Evolutionary conservation across 148 eudicot genomes (phyloP).

Genomic region (Chenopodium formosanum): DNA sequence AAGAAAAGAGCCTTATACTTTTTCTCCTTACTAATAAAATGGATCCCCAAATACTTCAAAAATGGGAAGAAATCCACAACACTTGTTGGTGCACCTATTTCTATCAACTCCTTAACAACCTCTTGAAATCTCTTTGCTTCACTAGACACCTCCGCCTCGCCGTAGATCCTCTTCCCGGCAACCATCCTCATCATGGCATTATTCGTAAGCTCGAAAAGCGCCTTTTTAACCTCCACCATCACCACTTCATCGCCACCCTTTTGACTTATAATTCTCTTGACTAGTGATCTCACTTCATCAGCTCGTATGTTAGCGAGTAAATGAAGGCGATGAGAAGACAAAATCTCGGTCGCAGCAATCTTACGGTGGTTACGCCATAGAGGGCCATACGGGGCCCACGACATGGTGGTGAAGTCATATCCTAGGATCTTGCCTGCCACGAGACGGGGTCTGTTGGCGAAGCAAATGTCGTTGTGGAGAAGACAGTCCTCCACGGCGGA

Average conservation of each 20-base stretch:
- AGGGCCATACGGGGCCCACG: conserved; percentile 53
- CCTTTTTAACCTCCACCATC: conserved; percentile 13
- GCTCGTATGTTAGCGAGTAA: conserved; percentile 25
- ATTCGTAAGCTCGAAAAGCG: conserved; percentile 23
- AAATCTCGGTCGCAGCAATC: conserved; percentile 36
- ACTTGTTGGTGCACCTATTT: not conserved
- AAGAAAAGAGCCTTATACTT: conserved; percentile 6
- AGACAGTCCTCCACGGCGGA: conserved; percentile 44
- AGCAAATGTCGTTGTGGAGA: conserved; percentile 42
- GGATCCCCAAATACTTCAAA: conserved; percentile 18
- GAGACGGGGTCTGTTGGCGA: conserved; percentile 49
- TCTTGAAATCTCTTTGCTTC: conserved; percentile 15
- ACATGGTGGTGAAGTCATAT: conserved; percentile 36
- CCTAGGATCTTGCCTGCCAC: conserved; percentile 39
- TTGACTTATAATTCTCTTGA: not conserved
- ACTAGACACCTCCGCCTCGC: not conserved
- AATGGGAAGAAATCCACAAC: conserved; percentile 20
- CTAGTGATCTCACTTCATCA: conserved; percentile 32
- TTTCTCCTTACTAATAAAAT: not conserved
- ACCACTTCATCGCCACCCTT: not conserved
- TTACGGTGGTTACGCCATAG: conserved; percentile 55
- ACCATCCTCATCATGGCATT: conserved; percentile 31
- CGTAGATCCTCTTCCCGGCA: conserved; percentile 27
- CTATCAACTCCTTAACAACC: conserved; percentile 1
- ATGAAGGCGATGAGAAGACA: conserved; percentile 47